Conservation (phyloP, 2,329 filamentous ascomycete genomes). For the Microdochium paspali region DNA sequence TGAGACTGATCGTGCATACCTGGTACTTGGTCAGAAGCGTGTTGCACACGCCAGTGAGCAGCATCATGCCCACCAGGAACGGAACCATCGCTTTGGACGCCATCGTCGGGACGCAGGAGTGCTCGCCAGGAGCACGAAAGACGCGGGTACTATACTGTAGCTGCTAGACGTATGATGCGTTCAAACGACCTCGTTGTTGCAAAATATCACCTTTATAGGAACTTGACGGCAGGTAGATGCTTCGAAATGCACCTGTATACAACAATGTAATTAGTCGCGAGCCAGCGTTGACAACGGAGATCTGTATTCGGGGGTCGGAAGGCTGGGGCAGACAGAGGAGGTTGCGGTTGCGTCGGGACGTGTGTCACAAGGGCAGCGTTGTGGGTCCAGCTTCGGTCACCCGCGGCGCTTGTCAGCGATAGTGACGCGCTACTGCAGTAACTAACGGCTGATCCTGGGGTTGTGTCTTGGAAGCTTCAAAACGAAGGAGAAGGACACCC, state of each 20-base stretch:
- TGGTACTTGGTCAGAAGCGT: slow-evolving; percentile 96
- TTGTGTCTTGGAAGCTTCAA: too few relatives aligned
- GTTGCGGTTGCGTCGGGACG: not conserved
- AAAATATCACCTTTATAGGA: too few relatives aligned
- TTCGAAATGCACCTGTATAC: not conserved
- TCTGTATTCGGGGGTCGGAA: not conserved
- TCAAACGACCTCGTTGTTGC: too few relatives aligned
- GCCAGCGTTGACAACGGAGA: not conserved
- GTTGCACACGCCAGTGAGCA: slow-evolving; percentile 92
- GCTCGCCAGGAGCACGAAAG: not conserved
- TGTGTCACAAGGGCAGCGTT: not conserved
- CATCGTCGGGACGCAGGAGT: slow-evolving; percentile 40
- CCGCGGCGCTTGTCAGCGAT: not conserved
- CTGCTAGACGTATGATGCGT: not conserved
- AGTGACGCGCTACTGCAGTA: too few relatives aligned
- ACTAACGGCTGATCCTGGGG: too few relatives aligned
- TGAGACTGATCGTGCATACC: slow-evolving; percentile 34
- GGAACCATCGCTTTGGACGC: slow-evolving; percentile 64
- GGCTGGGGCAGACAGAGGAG: not conserved
- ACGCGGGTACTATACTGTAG: not conserved
- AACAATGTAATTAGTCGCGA: not conserved
- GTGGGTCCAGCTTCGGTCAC: not conserved
- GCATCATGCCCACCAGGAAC: slow-evolving; percentile 89
- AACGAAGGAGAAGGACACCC: too few relatives aligned
- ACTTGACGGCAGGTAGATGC: not conserved